Conservation (phyloP, 129 eudicot genomes). For the carrot (Daucus carota) region DH1_v3.0 NC_030382.2:12019001-12019500, state of each 20-base stretch:
- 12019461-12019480: too few relatives aligned
- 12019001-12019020: neutral
- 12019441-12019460: neutral
- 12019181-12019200: neutral
- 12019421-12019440: neutral
- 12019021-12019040: slow-evolving; percentile 2
- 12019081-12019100: slow-evolving; percentile 2
- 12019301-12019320: neutral
- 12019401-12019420: slow-evolving; percentile 7
- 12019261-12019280: neutral
- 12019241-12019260: neutral
- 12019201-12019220: neutral
- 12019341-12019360: neutral
- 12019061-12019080: neutral
- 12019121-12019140: neutral
- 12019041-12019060: neutral
- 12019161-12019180: neutral
- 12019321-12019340: slow-evolving; percentile 6
- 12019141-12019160: slow-evolving; percentile 2
- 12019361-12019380: slow-evolving; percentile 9
- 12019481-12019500: neutral
- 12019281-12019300: slow-evolving; percentile 2
- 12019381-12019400: neutral
- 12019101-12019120: slow-evolving; percentile 7
- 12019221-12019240: neutral